These are phyloP conservation scores for Comarum palustre DNA, from an alignment of 306 rosid species.

Conservation along the genomic window DNA sequence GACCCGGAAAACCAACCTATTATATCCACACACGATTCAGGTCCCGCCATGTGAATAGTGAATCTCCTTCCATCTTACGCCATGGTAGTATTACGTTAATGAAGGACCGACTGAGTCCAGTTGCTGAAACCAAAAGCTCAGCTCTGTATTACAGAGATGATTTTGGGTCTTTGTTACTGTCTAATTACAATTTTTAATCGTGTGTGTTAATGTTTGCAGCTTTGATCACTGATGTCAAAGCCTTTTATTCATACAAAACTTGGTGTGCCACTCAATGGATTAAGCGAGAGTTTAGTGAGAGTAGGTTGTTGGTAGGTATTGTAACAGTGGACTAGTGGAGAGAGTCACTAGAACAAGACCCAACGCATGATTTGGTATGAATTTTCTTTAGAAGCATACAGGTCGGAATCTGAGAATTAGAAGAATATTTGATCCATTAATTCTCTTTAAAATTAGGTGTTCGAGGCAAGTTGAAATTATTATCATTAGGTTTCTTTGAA, in stretches of 20 bases:
- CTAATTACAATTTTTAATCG: not conserved
- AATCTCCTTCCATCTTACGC: conserved; percentile 25
- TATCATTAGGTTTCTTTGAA: not conserved
- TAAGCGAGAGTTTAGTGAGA: not conserved
- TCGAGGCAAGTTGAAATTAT: not conserved
- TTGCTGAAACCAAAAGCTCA: conserved; percentile 1
- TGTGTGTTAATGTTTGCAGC: not conserved
- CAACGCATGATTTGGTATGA: not conserved
- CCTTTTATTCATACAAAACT: not conserved
- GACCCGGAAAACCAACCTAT: conserved; percentile 11
- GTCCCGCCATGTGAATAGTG: conserved; percentile 16
- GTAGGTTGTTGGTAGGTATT: not conserved
- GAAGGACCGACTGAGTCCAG: not conserved
- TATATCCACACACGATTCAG: conserved; percentile 10
- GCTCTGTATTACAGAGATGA: not conserved
- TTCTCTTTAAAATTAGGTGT: not conserved
- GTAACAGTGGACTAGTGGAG: not conserved
- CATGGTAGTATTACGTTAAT: too few species aligned
- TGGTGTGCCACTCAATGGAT: not conserved
- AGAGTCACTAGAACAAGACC: not conserved
- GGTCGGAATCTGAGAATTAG: not conserved
- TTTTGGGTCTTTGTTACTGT: not conserved
- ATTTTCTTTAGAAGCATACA: not conserved
- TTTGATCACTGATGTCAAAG: not conserved
- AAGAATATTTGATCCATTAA: not conserved